These are phyloP conservation scores for Cutaneotrichosporon arboriforme DNA, from an alignment of 1,284 basidiomycete genomes.

Conservation along the genomic window DNA sequence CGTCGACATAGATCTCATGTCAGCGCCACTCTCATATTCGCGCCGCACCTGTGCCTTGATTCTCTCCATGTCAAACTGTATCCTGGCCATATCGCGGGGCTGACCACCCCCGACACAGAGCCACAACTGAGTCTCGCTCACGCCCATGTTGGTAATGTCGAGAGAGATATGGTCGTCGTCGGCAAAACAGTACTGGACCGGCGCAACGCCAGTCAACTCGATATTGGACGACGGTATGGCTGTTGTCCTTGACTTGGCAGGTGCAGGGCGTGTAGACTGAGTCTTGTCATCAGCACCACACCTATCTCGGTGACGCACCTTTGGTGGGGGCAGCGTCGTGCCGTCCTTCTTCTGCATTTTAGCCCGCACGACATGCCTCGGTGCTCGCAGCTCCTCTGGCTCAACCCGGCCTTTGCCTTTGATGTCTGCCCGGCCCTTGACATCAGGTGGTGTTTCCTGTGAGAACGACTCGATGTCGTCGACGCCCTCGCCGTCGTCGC, in stretches of 20 bases:
- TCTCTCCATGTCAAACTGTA: no score
- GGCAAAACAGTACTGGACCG: no score
- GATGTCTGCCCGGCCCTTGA: not conserved
- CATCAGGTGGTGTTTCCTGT: not conserved
- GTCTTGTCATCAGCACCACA: no score
- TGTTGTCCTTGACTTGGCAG: no score
- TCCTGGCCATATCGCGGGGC: no score
- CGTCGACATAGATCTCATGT: not conserved
- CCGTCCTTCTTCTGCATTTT: constrained; percentile 7
- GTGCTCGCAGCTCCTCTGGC: not conserved
- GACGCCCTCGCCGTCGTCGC: not conserved
- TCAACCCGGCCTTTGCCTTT: not conserved
- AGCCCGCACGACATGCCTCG: not conserved
- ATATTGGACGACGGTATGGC: no score
- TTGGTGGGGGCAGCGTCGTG: not conserved
- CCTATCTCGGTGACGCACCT: not conserved
- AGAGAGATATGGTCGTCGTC: not conserved
- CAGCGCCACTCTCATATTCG: no score
- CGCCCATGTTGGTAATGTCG: not conserved
- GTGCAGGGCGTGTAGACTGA: no score
- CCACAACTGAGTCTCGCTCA: no score
- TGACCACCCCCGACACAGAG: no score
- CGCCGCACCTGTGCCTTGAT: no score
- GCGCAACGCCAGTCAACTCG: no score
- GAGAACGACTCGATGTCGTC: not conserved